These are phyloP conservation scores for Peronospora farinosa DNA, from an alignment of 352 stramenopile genomes.

Conservation along the genomic window DNA sequence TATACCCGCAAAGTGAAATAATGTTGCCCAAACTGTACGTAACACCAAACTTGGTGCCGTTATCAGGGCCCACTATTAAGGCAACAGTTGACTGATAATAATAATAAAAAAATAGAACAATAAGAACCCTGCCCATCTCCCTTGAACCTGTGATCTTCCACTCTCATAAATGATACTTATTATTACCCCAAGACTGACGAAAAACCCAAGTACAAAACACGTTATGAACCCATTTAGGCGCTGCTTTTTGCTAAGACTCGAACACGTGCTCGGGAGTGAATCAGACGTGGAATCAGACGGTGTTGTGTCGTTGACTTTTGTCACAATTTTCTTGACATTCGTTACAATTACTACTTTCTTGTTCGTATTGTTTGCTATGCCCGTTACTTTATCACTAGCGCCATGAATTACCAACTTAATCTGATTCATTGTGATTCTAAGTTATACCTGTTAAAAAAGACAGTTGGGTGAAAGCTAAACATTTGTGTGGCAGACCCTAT, in stretches of 20 bases:
- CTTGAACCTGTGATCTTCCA: slow-evolving; percentile 8
- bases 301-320: slow-evolving; percentile 6
- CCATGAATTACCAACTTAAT: slow-evolving; percentile 68
- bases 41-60: slow-evolving; percentile 74
- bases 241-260: slow-evolving; percentile 61
- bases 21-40: slow-evolving; percentile 80
- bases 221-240: slow-evolving; percentile 59
- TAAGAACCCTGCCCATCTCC: not conserved
- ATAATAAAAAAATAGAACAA: slow-evolving; percentile 12
- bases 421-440: slow-evolving; percentile 45
- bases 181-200: slow-evolving; percentile 79
- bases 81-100: slow-evolving; percentile 67
- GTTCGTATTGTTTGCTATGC: slow-evolving; percentile 23
- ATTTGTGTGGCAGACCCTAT: too few species aligned
- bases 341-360: slow-evolving; percentile 35
- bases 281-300: slow-evolving; percentile 23
- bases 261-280: slow-evolving; percentile 50
- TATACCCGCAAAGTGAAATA: slow-evolving; percentile 74
- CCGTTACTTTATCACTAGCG: slow-evolving; percentile 40
- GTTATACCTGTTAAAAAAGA: too few species aligned
- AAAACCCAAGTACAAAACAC: slow-evolving; percentile 76
- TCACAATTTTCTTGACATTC: slow-evolving; percentile 21
- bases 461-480: too few species aligned
- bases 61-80: slow-evolving; percentile 57
- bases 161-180: too few species aligned